Conservation (phyloP, 768 basidiomycete genomes). For the Gyrodon lividus region DNA sequence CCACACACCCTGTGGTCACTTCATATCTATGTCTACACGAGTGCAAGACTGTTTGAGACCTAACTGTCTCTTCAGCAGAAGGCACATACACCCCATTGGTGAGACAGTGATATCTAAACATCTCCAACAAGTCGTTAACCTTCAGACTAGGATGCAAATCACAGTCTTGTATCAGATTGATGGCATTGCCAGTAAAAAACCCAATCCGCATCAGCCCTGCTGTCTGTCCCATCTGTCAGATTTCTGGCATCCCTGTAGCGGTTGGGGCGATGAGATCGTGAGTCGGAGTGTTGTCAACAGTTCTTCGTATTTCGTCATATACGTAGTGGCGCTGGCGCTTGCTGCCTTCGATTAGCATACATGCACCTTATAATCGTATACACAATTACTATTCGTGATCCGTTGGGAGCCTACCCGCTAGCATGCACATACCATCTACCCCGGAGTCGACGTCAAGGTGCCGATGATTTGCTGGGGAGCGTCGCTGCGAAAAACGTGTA, state of each 20-base stretch:
- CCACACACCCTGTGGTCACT: slow-evolving; percentile 69
- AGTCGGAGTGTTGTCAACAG: neutral
- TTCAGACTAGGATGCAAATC: slow-evolving; percentile 50
- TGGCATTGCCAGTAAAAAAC: slow-evolving; percentile 66
- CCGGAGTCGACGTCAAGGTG: neutral
- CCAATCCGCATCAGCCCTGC: slow-evolving; percentile 68
- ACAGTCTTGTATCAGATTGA: slow-evolving; percentile 55
- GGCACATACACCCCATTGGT: slow-evolving; percentile 61
- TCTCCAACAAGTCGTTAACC: slow-evolving; percentile 12
- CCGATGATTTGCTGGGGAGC: neutral
- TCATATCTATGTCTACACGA: slow-evolving; percentile 68
- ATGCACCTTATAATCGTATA: slow-evolving; percentile 22
- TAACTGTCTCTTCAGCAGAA: slow-evolving; percentile 69
- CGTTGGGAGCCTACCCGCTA: neutral
- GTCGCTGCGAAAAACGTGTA: neutral
- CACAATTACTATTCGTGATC: slow-evolving; percentile 17
- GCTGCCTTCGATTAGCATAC: slow-evolving; percentile 11
- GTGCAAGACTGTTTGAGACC: slow-evolving; percentile 61
- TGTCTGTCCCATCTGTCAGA: slow-evolving; percentile 35
- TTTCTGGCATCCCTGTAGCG: slow-evolving; percentile 8
- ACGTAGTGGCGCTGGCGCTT: slow-evolving; percentile 23
- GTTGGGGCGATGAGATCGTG: slow-evolving; percentile 21
- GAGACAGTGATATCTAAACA: slow-evolving; percentile 8
- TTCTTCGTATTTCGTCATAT: slow-evolving; percentile 1
- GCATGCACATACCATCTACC: too few species aligned